Evolutionary conservation across 139 green algal species (phyloP).

Genomic region (Edaphochlamys debaryana): DNA sequence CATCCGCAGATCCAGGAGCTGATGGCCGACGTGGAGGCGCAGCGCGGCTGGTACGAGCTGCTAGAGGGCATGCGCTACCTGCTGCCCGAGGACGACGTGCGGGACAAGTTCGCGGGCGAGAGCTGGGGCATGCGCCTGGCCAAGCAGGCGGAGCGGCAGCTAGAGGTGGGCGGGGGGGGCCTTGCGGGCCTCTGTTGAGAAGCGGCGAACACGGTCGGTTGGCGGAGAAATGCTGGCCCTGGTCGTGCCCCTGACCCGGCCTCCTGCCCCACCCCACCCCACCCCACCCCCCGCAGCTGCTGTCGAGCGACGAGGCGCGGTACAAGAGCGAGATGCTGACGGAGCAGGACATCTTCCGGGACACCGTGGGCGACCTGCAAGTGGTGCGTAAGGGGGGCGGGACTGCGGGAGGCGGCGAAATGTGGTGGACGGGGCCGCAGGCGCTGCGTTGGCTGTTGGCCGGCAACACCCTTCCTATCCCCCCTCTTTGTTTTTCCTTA

Average conservation of each 20-base stretch:
- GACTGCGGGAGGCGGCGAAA: too few species aligned
- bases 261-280: too few species aligned
- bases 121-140: conserved; percentile 49
- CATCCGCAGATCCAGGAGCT: conserved; percentile 62
- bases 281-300: not conserved
- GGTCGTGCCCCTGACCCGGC: too few species aligned
- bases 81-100: conserved; percentile 69
- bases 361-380: conserved; percentile 57
- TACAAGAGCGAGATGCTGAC: conserved; percentile 74
- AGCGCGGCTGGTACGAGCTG: conserved; percentile 74
- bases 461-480: too few species aligned
- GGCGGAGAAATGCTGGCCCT: too few species aligned
- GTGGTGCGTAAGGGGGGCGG: conserved; percentile 15
- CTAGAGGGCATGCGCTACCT: conserved; percentile 68
- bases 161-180: conserved; percentile 33
- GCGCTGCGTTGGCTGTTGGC: too few species aligned
- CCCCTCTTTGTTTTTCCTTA: too few species aligned
- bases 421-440: too few species aligned
- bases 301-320: conserved; percentile 23
- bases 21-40: conserved; percentile 61
- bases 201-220: too few species aligned
- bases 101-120: conserved; percentile 61
- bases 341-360: conserved; percentile 75
- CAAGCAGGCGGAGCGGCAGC: conserved; percentile 56
- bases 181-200: too few species aligned